These are phyloP conservation scores for Phytophthora meadii DNA, from an alignment of 352 stramenopile genomes.

Conservation along the genomic window DNA sequence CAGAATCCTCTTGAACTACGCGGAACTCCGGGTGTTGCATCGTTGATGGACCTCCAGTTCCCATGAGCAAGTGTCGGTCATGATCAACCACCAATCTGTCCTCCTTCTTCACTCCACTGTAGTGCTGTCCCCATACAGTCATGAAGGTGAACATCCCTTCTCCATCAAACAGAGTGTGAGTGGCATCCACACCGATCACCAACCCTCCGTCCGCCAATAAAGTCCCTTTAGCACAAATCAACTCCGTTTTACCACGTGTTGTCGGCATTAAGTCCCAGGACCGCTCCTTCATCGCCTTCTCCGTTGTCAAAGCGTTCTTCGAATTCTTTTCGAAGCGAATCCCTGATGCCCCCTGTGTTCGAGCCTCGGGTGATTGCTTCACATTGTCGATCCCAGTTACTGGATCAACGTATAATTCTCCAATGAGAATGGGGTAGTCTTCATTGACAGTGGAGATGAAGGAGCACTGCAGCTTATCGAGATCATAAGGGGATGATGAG, in stretches of 20 bases:
- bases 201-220: slow-evolving; percentile 56
- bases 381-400: slow-evolving; percentile 41
- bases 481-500: slow-evolving; percentile 34
- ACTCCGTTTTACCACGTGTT: slow-evolving; percentile 19
- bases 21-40: slow-evolving; percentile 58
- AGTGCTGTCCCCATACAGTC: slow-evolving; percentile 65
- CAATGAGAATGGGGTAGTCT: slow-evolving; percentile 60
- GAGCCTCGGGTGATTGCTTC: slow-evolving; percentile 24
- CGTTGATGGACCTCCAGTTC: slow-evolving; percentile 19
- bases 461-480: slow-evolving; percentile 44
- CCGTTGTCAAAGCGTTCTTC: slow-evolving; percentile 31
- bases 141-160: slow-evolving; percentile 69
- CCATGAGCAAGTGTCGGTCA: slow-evolving; percentile 45
- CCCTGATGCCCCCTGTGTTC: slow-evolving; percentile 16
- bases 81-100: slow-evolving; percentile 43
- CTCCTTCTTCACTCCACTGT: slow-evolving; percentile 37
- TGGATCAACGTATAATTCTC: slow-evolving; percentile 37
- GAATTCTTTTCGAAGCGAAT: slow-evolving; percentile 51
- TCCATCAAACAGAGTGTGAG: slow-evolving; percentile 56
- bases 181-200: slow-evolving; percentile 51
- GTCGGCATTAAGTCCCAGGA: slow-evolving; percentile 47
- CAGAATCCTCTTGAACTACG: slow-evolving; percentile 6
- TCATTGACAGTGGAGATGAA: slow-evolving; percentile 46
- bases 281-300: slow-evolving; percentile 37
- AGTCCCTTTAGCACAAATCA: slow-evolving; percentile 48